Evolutionary conservation across 371 early-diverging fungal species (phyloP).

Genomic region (Amoeboaphelidium protococcarum): DNA sequence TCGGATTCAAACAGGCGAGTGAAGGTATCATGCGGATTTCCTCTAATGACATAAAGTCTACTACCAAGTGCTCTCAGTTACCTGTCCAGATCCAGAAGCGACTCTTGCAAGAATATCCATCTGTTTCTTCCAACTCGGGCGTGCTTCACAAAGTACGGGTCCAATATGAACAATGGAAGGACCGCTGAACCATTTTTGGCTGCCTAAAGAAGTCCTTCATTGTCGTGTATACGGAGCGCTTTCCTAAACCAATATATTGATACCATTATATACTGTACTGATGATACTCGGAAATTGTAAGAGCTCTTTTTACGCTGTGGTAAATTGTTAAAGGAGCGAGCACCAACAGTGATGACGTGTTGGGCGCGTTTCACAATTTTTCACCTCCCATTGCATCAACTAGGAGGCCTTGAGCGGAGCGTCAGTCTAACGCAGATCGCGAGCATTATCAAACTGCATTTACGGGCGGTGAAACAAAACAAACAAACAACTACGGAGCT

Average conservation of each 20-base stretch:
- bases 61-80: slow-evolving; percentile 3
- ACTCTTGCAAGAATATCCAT: slow-evolving; percentile 7
- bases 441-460: too few species aligned
- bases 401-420: too few species aligned
- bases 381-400: too few species aligned
- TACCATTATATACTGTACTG: too few species aligned
- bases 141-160: slow-evolving; percentile 5
- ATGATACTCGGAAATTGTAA: too few species aligned
- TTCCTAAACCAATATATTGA: slow-evolving; percentile 23
- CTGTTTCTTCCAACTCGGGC: slow-evolving; percentile 4
- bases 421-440: too few species aligned
- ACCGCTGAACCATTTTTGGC: slow-evolving; percentile 1
- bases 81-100: slow-evolving; percentile 3
- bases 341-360: too few species aligned
- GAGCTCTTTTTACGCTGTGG: too few species aligned
- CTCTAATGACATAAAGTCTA: slow-evolving; percentile 7
- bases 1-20: background rate
- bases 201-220: slow-evolving; percentile 6
- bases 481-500: too few species aligned
- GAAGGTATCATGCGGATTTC: slow-evolving; percentile 4
- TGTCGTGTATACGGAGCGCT: slow-evolving; percentile 18
- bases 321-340: too few species aligned
- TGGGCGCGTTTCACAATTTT: too few species aligned
- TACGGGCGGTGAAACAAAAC: too few species aligned
- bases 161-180: slow-evolving; percentile 6